phyloP scores from a whole-genome alignment of 2,329 filamentous ascomycete species.

The Shiraia sp. region DNA sequence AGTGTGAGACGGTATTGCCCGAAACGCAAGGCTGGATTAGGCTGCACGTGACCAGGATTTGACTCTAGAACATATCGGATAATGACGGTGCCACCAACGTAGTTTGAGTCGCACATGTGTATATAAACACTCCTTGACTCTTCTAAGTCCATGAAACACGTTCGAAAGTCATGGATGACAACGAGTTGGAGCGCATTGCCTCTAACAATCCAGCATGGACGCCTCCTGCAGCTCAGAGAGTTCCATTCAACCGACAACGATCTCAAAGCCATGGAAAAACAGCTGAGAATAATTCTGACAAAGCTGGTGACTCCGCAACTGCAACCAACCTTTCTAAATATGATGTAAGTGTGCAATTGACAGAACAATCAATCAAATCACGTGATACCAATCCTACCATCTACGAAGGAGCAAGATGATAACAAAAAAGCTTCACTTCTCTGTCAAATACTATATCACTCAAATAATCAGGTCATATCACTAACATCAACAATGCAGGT shows the following conservation, averaged over 20 bases:
- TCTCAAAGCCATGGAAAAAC: conserved; percentile 12
- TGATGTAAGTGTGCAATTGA: conserved; percentile 19
- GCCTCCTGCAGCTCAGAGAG: conserved; percentile 20
- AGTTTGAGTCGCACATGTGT: conserved; percentile 1
- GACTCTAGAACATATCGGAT: conserved; percentile 1
- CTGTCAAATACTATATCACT: too few species aligned
- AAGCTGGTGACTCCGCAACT: conserved; percentile 1
- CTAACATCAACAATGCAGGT: conserved; percentile 11
- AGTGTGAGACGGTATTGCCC: too few species aligned
- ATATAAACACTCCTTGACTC: not conserved
- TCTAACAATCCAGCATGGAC: conserved; percentile 36
- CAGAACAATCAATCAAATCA: not conserved
- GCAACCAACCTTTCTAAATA: conserved; percentile 26
- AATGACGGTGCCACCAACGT: conserved; percentile 6
- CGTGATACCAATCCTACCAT: not conserved
- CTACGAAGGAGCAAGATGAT: too few species aligned
- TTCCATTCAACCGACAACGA: conserved; percentile 16
- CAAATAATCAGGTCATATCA: not conserved
- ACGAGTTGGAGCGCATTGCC: conserved; percentile 28
- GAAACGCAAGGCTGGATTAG: too few species aligned
- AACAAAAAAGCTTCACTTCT: too few species aligned
- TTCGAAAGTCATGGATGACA: conserved; percentile 29
- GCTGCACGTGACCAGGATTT: conserved; percentile 6
- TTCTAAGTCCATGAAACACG: not conserved
- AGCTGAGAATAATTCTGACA: conserved; percentile 4